Percentiles rank a stretch among this genome's conserved stretches.
phyloP scores from a whole-genome alignment of 805 yeast genomes.

The Metschnikowia chrysomelidarum region DNA sequence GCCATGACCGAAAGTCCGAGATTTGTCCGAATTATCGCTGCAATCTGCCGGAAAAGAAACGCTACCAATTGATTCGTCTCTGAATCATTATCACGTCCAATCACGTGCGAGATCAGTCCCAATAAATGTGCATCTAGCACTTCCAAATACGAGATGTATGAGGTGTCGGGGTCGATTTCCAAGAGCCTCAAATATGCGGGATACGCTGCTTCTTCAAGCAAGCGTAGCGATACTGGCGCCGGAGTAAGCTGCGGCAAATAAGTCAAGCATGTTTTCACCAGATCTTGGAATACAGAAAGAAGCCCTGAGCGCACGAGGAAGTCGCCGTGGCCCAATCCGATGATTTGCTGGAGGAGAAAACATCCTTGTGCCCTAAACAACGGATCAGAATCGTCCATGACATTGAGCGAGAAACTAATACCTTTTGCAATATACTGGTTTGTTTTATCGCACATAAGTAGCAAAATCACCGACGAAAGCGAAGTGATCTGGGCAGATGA shows the following conservation, averaged over 20 bases:
- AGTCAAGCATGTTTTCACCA: conserved; percentile 23
- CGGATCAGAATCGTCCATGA: conserved; percentile 35
- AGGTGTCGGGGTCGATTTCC: conserved; percentile 3
- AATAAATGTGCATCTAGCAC: conserved; percentile 25
- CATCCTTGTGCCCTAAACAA: conserved; percentile 27
- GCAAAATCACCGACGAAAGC: conserved; percentile 27
- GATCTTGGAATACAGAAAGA: conserved; percentile 25
- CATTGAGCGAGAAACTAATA: conserved; percentile 32
- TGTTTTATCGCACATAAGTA: conserved; percentile 14
- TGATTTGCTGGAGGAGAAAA: conserved; percentile 17
- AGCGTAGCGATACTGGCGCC: conserved; percentile 17
- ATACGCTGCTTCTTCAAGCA: conserved; percentile 25
- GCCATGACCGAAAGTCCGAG: conserved; percentile 20
- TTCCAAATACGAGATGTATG: conserved; percentile 20
- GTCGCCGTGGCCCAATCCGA: conserved; percentile 9
- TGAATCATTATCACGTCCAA: conserved; percentile 15
- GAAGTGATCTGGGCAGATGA: conserved; percentile 21
- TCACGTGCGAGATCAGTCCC: conserved; percentile 25
- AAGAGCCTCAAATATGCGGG: conserved; percentile 18
- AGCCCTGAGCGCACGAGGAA: conserved; percentile 27
- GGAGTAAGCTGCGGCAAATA: conserved; percentile 30
- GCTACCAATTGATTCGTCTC: conserved; percentile 14
- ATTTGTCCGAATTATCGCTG: conserved; percentile 4
- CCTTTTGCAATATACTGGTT: conserved; percentile 15
- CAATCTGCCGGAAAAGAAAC: conserved; percentile 21